Conservation (phyloP, 2,329 filamentous ascomycete genomes). For the Macrophomina phaseolina region DNA sequence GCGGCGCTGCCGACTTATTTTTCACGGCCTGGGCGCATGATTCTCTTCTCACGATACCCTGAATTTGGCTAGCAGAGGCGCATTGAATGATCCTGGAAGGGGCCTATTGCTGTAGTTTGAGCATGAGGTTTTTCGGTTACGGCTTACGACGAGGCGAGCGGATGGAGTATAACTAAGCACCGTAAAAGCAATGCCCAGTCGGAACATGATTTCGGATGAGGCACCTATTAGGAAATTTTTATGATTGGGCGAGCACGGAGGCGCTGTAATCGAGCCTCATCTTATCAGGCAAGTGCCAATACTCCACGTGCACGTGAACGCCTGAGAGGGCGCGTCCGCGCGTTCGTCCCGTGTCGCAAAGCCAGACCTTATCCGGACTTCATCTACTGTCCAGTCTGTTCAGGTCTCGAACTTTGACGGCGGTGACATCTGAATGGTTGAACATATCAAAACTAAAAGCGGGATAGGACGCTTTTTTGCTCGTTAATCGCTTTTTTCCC, state of each 20-base stretch:
- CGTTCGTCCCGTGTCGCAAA: constrained; percentile 15
- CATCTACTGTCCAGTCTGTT: background rate
- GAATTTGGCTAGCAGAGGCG: constrained; percentile 8
- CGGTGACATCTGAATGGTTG: too few relatives aligned
- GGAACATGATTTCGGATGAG: background rate
- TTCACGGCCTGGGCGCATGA: constrained; percentile 15
- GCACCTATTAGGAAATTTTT: background rate
- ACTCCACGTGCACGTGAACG: background rate
- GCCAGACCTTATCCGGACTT: constrained; percentile 21
- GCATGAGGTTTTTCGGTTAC: background rate
- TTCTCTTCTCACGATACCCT: constrained; percentile 24
- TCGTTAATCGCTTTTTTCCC: too few relatives aligned
- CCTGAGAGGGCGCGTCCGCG: constrained; percentile 6
- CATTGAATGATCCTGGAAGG: background rate
- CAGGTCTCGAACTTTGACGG: background rate
- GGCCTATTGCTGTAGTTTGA: background rate
- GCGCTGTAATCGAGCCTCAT: background rate
- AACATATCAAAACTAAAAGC: background rate
- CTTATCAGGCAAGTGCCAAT: background rate
- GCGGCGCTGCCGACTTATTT: constrained; percentile 1
- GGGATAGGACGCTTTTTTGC: too few relatives aligned
- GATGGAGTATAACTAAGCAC: background rate
- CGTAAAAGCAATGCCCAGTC: background rate
- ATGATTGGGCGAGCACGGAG: background rate
- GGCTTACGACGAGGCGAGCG: background rate